These are phyloP conservation scores for Chaetomium sp. DNA, from an alignment of 2,329 filamentous ascomycete species.

Conservation along the genomic window DNA sequence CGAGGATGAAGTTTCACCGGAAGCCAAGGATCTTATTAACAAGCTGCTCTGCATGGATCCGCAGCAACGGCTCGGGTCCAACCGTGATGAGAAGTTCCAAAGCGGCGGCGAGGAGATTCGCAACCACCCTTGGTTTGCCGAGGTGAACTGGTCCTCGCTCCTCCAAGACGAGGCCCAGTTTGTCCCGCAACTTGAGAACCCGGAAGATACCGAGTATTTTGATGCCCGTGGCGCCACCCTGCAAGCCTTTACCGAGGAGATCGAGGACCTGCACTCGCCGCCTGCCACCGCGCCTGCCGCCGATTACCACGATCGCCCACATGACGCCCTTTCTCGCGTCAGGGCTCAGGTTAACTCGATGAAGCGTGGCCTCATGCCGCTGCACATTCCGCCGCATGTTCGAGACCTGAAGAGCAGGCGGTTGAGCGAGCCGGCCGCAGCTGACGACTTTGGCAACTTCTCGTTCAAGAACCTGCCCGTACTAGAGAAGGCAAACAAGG, in stretches of 20 bases:
- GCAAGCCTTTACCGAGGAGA: slow-evolving; percentile 89
- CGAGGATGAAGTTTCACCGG: slow-evolving; percentile 77
- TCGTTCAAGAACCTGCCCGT: slow-evolving; percentile 97
- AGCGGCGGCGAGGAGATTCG: slow-evolving; percentile 91
- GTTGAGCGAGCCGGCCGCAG: slow-evolving; percentile 83
- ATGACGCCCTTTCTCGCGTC: slow-evolving; percentile 90
- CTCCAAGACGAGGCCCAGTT: slow-evolving; percentile 97
- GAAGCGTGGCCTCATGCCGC: slow-evolving; percentile 89
- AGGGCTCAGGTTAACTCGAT: slow-evolving; percentile 83
- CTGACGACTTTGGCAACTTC: slow-evolving; percentile 95
- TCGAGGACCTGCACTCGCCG: slow-evolving; percentile 84
- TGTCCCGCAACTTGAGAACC: slow-evolving; percentile 87
- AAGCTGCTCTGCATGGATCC: slow-evolving; percentile 85
- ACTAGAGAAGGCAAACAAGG: slow-evolving; percentile 96
- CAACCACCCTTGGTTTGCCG: slow-evolving; percentile 83
- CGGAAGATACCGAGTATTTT: slow-evolving; percentile 98
- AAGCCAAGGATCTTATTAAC: slow-evolving; percentile 94
- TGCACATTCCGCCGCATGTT: slow-evolving; percentile 96
- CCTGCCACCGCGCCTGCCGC: slow-evolving; percentile 68
- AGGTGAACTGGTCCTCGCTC: slow-evolving; percentile 84
- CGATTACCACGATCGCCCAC: slow-evolving; percentile 85
- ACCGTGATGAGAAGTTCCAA: slow-evolving; percentile 76
- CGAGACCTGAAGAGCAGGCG: slow-evolving; percentile 85
- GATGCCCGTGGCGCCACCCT: slow-evolving; percentile 88
- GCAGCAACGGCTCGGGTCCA: slow-evolving; percentile 78